A percentile compares a stretch with the other conserved stretches of the same genome.
Conservation (phyloP, 148 eudicot species). For the Rhododendron mucronatum region DNA sequence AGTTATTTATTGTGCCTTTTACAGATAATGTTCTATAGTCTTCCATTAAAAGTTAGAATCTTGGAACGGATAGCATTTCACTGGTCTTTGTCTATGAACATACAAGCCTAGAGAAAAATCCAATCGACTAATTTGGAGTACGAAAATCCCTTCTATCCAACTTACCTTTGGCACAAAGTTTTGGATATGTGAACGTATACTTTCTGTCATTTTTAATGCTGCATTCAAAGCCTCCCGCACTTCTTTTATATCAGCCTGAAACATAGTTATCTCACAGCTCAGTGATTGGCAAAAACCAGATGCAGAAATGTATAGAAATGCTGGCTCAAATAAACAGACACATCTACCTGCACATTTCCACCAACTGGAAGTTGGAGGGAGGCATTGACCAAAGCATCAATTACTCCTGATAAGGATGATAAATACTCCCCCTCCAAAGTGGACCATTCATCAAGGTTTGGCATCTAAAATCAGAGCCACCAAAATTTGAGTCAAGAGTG, state of each 20-base stretch:
- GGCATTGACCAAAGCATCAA: slow-evolving; percentile 47
- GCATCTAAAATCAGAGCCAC: slow-evolving; percentile 39
- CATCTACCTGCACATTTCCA: slow-evolving; percentile 57
- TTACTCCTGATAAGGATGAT: slow-evolving; percentile 41
- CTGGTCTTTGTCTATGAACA: not conserved
- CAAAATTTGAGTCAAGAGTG: not conserved
- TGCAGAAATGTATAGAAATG: slow-evolving; percentile 1
- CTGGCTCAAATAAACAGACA: not conserved
- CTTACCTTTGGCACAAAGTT: slow-evolving; percentile 51
- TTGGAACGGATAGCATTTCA: not conserved
- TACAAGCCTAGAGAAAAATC: too few species aligned
- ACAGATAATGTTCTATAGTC: not conserved
- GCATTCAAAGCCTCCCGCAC: slow-evolving; percentile 49
- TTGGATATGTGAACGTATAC: slow-evolving; percentile 41
- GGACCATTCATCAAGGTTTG: slow-evolving; percentile 68
- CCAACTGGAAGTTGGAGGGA: slow-evolving; percentile 61
- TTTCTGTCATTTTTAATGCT: slow-evolving; percentile 51
- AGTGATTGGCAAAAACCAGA: slow-evolving; percentile 5
- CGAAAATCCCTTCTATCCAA: slow-evolving; percentile 4
- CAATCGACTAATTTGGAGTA: not conserved
- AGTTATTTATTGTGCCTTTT: not conserved
- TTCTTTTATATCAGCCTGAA: slow-evolving; percentile 51
- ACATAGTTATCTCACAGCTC: slow-evolving; percentile 10
- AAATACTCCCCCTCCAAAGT: slow-evolving; percentile 57
- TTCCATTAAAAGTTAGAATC: too few species aligned